These are phyloP conservation scores for Eimeria praecox DNA, from an alignment of 169 alveolate species.

Conservation along the genomic window DNA sequence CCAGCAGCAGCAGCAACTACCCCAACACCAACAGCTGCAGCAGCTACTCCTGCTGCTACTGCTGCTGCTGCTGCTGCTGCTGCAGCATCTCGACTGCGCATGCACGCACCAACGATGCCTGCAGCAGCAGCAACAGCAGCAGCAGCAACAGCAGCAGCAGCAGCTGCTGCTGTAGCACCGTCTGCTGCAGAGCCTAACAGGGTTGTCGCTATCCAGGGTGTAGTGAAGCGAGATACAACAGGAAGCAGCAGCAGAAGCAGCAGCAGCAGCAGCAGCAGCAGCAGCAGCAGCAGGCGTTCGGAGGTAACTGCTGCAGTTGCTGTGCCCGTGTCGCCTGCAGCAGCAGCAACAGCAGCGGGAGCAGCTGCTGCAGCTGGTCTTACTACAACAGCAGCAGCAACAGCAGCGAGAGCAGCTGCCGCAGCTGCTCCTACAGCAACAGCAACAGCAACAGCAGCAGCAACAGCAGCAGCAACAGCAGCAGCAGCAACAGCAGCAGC, in stretches of 20 bases:
- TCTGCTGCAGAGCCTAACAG: background rate
- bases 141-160: background rate
- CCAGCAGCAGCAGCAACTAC: background rate
- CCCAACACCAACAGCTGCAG: background rate
- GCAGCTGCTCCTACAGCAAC: background rate
- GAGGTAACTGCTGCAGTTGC: background rate
- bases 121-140: slow-evolving; percentile 20
- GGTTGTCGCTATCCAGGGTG: background rate
- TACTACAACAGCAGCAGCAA: slow-evolving; percentile 1
- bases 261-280: background rate
- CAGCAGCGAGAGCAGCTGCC: background rate
- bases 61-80: slow-evolving; percentile 52
- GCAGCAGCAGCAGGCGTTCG: too few relatives aligned
- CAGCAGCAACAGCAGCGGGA: background rate
- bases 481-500: slow-evolving; percentile 28
- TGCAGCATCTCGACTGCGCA: background rate
- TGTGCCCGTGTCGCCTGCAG: background rate
- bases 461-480: background rate
- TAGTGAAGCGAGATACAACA: background rate
- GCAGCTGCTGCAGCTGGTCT: slow-evolving; percentile 8
- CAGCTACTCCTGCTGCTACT: slow-evolving; percentile 9
- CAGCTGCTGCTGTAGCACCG: background rate
- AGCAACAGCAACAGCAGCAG: background rate
- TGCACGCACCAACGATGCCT: background rate
- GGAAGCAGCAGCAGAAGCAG: slow-evolving; percentile 8